Evolutionary conservation across 192 early-diverging fungal genomes (phyloP).

Genomic region (Coemansia pectinata): DNA sequence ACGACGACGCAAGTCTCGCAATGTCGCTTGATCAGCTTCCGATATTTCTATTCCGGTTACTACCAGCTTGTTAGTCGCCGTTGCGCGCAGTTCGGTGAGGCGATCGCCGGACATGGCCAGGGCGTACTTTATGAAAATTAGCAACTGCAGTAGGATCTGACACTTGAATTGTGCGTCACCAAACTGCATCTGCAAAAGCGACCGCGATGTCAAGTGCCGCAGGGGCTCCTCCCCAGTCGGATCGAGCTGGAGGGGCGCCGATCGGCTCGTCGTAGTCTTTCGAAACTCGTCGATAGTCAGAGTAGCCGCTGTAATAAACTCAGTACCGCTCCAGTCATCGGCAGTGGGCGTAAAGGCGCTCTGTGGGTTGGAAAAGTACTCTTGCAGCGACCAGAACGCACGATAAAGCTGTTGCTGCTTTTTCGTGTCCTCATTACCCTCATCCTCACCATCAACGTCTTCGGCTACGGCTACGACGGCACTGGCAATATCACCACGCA

Average conservation of each 20-base stretch:
- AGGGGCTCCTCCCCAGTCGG: constrained; percentile 26
- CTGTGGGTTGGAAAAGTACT: constrained; percentile 71
- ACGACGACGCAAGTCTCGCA: constrained; percentile 53
- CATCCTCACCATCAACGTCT: neutral
- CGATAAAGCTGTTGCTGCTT: constrained; percentile 58
- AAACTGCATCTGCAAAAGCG: constrained; percentile 61
- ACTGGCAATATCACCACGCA: constrained; percentile 77
- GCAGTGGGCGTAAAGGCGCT: constrained; percentile 40
- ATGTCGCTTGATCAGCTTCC: constrained; percentile 55
- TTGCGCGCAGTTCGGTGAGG: constrained; percentile 47
- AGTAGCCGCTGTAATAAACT: constrained; percentile 24
- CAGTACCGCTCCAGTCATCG: neutral
- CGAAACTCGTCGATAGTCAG: constrained; percentile 45
- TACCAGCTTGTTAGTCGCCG: constrained; percentile 62
- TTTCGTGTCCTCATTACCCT: neutral
- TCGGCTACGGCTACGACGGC: constrained; percentile 5
- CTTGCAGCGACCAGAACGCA: constrained; percentile 79
- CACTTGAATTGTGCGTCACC: constrained; percentile 80
- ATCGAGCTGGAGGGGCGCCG: constrained; percentile 13
- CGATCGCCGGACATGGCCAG: constrained; percentile 56
- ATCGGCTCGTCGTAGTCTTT: constrained; percentile 10
- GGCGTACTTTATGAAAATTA: constrained; percentile 85
- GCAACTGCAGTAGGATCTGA: constrained; percentile 80
- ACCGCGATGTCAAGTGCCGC: constrained; percentile 35
- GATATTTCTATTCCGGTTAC: constrained; percentile 41